Conservation (phyloP, 768 basidiomycete genomes). For the Fomitopsis serialis region DNA sequence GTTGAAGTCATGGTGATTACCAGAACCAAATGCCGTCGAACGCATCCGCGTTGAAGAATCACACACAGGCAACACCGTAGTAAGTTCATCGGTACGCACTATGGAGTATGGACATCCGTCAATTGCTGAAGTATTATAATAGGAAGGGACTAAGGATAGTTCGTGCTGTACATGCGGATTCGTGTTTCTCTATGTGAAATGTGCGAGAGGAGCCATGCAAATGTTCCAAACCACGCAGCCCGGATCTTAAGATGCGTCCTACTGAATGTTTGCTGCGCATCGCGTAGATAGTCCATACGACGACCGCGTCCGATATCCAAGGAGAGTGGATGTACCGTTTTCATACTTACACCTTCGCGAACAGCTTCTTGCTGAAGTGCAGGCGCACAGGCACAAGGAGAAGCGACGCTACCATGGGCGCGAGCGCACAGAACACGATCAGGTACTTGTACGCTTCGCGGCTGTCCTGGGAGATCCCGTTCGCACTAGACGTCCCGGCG, state of each 20-base stretch:
- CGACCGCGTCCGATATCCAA: too few relatives aligned
- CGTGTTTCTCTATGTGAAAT: not conserved
- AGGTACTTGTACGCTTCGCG: not conserved
- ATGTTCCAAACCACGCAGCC: not conserved
- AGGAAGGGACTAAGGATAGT: not conserved
- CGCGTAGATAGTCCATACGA: too few relatives aligned
- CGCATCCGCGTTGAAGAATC: too few relatives aligned
- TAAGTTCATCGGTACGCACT: too few relatives aligned
- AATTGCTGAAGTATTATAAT: too few relatives aligned
- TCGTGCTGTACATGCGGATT: not conserved
- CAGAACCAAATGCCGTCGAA: too few relatives aligned
- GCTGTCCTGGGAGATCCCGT: not conserved
- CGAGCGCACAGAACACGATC: not conserved
- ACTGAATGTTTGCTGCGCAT: too few relatives aligned
- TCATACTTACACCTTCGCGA: not conserved
- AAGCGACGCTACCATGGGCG: not conserved
- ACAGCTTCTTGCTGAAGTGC: conserved; percentile 1
- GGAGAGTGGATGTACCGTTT: too few relatives aligned
- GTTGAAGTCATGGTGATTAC: too few relatives aligned
- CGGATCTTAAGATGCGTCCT: too few relatives aligned
- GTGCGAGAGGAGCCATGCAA: not conserved
- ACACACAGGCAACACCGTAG: too few relatives aligned
- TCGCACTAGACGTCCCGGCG: not conserved
- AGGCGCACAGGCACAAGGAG: not conserved
- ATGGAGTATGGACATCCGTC: too few relatives aligned